These are phyloP conservation scores for Cicer yamashitae DNA, from an alignment of 306 rosid species.

Conservation along the genomic window DNA sequence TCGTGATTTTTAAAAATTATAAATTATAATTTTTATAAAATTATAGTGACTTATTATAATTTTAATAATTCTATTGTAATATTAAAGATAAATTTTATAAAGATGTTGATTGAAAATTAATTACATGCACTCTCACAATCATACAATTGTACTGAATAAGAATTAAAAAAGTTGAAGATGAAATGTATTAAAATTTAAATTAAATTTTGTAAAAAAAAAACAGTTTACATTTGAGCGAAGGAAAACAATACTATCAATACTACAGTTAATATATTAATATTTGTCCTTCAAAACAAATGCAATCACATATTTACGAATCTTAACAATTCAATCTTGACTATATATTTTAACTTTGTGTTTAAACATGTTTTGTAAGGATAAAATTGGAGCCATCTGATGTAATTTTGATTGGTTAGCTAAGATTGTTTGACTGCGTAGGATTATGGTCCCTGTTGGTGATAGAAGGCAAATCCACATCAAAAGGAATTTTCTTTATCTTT, in stretches of 20 bases:
- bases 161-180: too few species aligned
- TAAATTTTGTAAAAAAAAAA: too few species aligned
- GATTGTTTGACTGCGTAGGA: neutral
- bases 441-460: neutral
- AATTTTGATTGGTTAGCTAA: neutral
- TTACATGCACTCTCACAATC: neutral
- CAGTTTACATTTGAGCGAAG: too few species aligned
- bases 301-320: neutral
- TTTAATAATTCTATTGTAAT: too few species aligned
- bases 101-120: slow-evolving; percentile 8
- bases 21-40: too few species aligned
- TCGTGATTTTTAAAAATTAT: too few species aligned
- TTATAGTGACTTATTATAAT: too few species aligned
- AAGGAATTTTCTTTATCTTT: neutral
- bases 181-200: too few species aligned
- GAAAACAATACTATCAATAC: too few species aligned
- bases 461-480: slow-evolving; percentile 41
- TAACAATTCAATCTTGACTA: neutral
- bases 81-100: too few species aligned
- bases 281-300: too few species aligned
- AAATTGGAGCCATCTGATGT: neutral
- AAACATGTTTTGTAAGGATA: neutral
- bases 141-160: neutral
- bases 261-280: too few species aligned
- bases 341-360: neutral